Conservation (phyloP, 2,329 filamentous ascomycete species). For the Clonostachys byssicola region DNA sequence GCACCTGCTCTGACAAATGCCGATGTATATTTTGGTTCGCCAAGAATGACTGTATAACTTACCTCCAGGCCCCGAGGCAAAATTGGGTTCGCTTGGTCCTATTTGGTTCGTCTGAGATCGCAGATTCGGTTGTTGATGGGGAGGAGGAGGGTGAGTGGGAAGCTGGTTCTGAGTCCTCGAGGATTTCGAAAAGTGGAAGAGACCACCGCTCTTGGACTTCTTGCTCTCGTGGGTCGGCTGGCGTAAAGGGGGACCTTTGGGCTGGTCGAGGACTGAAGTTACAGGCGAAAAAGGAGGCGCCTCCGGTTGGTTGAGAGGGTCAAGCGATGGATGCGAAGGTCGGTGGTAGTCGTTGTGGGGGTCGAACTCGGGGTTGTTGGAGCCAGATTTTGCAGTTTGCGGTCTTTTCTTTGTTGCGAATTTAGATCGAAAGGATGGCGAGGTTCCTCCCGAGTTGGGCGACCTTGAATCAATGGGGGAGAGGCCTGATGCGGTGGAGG, state of each 20-base stretch:
- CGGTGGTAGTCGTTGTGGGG: constrained; percentile 1
- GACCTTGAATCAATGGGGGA: constrained; percentile 30
- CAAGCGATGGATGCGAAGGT: constrained; percentile 2
- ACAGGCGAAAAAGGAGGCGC: not conserved
- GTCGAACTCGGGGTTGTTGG: not conserved
- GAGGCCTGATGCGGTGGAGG: constrained; percentile 13
- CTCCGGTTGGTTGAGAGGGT: not conserved
- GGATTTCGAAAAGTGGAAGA: constrained; percentile 46
- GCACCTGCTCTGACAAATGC: too few species aligned
- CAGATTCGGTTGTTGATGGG: not conserved
- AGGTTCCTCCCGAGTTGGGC: constrained; percentile 21
- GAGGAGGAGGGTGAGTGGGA: constrained; percentile 8
- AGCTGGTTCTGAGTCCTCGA: constrained; percentile 32
- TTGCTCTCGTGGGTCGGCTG: constrained; percentile 7
- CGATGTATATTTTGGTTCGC: too few species aligned
- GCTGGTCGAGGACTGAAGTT: not conserved
- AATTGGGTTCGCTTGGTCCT: too few species aligned
- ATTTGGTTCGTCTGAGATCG: too few species aligned
- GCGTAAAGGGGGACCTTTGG: not conserved
- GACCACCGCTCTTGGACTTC: constrained; percentile 38
- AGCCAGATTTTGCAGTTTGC: constrained; percentile 7
- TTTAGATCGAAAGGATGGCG: constrained; percentile 25
- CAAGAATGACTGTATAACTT: too few species aligned
- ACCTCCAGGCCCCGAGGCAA: too few species aligned
- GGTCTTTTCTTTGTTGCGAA: constrained; percentile 26